Conservation (phyloP, 2,329 filamentous ascomycete genomes). For the Falciphora oryzae region DNA sequence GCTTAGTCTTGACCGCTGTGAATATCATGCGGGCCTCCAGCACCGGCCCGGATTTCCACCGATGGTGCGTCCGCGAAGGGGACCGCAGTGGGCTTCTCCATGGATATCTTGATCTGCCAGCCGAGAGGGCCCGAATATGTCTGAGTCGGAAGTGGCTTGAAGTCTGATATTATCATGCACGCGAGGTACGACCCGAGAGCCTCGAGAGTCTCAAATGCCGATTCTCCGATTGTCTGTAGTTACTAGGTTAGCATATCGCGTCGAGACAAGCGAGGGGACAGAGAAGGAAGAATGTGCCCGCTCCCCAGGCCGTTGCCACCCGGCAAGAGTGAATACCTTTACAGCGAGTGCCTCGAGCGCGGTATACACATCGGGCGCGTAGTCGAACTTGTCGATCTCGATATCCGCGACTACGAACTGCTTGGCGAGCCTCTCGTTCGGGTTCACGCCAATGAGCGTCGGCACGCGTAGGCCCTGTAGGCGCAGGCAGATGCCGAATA, state of each 20-base stretch:
- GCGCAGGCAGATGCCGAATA: conserved; percentile 30
- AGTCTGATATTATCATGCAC: conserved; percentile 37
- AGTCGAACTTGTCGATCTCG: conserved; percentile 49
- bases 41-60: conserved; percentile 49
- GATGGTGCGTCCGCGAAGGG: conserved; percentile 65
- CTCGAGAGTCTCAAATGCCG: conserved; percentile 58
- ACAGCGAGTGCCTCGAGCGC: conserved; percentile 55
- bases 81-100: conserved; percentile 71
- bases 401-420: conserved; percentile 62
- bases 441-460: conserved; percentile 66
- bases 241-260: conserved; percentile 3
- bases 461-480: conserved; percentile 57
- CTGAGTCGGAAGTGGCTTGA: conserved; percentile 26
- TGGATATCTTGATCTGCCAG: conserved; percentile 51
- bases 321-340: conserved; percentile 39
- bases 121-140: conserved; percentile 31
- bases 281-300: background rate
- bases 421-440: conserved; percentile 60
- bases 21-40: conserved; percentile 14
- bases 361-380: conserved; percentile 43
- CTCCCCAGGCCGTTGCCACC: no score
- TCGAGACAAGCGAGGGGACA: background rate
- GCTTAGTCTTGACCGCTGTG: no score
- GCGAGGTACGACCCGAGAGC: conserved; percentile 48
- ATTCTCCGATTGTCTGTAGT: conserved; percentile 45